Base-by-base conservation (phyloP, 371 early-diverging fungal species). In the Mucor saturninus region DNA sequence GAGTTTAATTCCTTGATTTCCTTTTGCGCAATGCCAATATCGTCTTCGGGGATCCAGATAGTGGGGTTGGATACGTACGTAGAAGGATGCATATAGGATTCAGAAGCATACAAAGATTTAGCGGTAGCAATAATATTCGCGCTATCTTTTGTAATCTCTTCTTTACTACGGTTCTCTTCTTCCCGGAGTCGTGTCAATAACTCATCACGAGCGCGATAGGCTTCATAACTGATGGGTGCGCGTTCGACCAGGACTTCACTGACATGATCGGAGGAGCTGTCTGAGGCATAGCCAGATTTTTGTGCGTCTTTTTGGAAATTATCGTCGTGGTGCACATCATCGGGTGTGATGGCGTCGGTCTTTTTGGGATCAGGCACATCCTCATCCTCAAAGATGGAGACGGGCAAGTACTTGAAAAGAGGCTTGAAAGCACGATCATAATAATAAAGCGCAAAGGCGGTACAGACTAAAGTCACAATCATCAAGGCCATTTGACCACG, bases 401-500 rank as follows among this genome's bases (percentile, higher is more conserved):
- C 66, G 7, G 92, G 92, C 46, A 91, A 54, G 40, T 79, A 90
- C 65, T 86, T 84, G 76, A 89, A 81, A 13, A 89, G 62, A 0
- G 90, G 90, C 56, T 84, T 75, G 71, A 86, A 89, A 0, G 86
- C 81, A 58, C 81, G 81, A 66, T 89, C 85, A 57, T 89, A 75
- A 62, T 84, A 80, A 26, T 67, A 56, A 55, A 89, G 74, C 2
- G 83, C 75, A 39, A 81, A 69, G 7, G 72, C 65, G 3, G 86
- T 88, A 46, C 68, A 60, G 15, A 83, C 64, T 48, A 91, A 68
- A 1, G 83, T 61, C 39, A 86, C 63, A 39, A 87, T 69, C 71
- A 86, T 72, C 13, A 91, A 70, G 29, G 81, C 75, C 53, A 85
- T 62, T 54, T 84, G 87, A 13, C 79, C 80, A 52, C 76, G 31